A percentile compares a stretch with the other conserved stretches of the same genome.
Evolutionary conservation across 257 asterid genomes (phyloP).

Genomic region (Solanum chiquidenum): DNA sequence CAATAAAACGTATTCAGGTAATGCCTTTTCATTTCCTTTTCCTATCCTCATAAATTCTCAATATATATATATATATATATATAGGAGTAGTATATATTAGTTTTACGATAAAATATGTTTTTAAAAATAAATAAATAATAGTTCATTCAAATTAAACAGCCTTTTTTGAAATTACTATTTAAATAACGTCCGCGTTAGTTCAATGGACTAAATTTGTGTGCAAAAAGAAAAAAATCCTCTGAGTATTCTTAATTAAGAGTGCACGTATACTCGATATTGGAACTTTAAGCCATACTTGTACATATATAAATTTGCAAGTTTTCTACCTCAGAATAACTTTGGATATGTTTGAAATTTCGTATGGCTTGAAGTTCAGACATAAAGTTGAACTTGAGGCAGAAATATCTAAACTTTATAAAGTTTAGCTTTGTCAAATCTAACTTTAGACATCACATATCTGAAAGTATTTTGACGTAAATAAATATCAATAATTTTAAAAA

Average conservation of each 20-base stretch:
- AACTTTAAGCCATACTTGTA: not conserved
- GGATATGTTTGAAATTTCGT: not conserved
- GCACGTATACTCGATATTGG: not conserved
- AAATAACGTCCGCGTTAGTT: not conserved
- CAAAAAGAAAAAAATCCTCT: too few relatives aligned
- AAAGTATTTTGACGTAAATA: too few relatives aligned
- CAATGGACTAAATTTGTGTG: not conserved
- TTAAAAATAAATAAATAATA: not conserved
- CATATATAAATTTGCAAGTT: too few relatives aligned
- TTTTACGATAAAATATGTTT: too few relatives aligned
- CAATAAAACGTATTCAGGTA: conserved; percentile 32
- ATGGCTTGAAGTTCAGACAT: not conserved
- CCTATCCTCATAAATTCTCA: not conserved
- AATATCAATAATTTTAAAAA: too few relatives aligned
- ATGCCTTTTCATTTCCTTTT: not conserved
- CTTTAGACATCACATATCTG: not conserved
- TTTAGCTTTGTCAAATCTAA: not conserved
- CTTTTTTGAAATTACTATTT: not conserved
- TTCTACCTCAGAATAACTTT: not conserved
- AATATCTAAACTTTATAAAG: too few relatives aligned
- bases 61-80: not conserved
- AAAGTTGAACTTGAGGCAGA: not conserved
- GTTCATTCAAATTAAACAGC: not conserved
- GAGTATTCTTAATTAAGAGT: not conserved
- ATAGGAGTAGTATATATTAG: not conserved